phyloP scores from a whole-genome alignment of 768 basidiomycete species.

The Leccinum imitatum region DNA sequence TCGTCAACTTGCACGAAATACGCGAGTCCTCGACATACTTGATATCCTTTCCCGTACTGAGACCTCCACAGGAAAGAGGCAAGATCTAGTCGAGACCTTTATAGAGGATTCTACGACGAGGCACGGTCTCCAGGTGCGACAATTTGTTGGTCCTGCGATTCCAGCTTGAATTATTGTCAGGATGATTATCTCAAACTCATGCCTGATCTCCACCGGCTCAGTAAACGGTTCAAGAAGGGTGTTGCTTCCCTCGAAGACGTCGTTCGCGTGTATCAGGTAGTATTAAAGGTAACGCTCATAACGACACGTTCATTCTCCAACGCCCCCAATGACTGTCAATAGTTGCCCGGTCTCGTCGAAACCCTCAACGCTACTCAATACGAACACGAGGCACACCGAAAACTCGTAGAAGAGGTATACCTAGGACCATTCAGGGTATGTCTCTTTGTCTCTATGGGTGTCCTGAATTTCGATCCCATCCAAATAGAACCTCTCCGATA shows the following conservation, averaged over 20 bases:
- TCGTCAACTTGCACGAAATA: constrained; percentile 93
- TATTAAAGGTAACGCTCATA: constrained; percentile 58
- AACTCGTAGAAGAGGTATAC: constrained; percentile 69
- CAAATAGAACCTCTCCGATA: constrained; percentile 58
- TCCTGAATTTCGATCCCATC: not conserved
- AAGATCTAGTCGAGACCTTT: constrained; percentile 85
- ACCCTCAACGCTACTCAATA: constrained; percentile 52
- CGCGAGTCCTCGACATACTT: constrained; percentile 45
- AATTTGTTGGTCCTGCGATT: not conserved
- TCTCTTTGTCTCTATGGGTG: not conserved
- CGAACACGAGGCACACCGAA: constrained; percentile 45
- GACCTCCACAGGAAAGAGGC: constrained; percentile 64
- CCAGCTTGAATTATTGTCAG: constrained; percentile 37
- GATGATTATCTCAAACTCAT: constrained; percentile 86
- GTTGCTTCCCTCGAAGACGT: constrained; percentile 90
- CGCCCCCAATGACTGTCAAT: not conserved
- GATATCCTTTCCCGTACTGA: not conserved
- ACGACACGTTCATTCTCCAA: not conserved
- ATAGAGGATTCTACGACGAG: constrained; percentile 75
- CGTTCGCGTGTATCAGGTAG: constrained; percentile 92
- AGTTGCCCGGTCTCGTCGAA: constrained; percentile 78
- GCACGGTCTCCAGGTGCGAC: constrained; percentile 67
- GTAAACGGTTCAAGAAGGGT: constrained; percentile 86
- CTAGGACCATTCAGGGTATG: constrained; percentile 58
- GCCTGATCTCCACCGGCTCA: constrained; percentile 91